Evolutionary conservation across 768 basidiomycete genomes (phyloP).

Genomic region (Tricholoma hemisulphureum): DNA sequence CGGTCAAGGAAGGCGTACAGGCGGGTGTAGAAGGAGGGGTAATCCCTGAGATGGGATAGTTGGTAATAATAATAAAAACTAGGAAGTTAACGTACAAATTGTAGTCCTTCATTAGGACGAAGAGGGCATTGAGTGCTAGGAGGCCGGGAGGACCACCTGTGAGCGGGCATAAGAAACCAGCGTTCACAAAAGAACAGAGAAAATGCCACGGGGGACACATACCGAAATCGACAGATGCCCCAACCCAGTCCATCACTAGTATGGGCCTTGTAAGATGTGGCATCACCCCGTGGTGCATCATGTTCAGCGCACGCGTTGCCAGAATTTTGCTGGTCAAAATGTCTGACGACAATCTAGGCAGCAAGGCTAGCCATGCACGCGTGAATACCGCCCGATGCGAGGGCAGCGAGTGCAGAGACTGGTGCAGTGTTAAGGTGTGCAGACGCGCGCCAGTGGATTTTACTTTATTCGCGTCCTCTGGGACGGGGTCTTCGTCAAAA

Average conservation of each 20-base stretch:
- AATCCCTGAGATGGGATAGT: slow-evolving; percentile 68
- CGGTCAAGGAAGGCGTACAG: slow-evolving; percentile 88
- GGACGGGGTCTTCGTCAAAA: slow-evolving; percentile 63
- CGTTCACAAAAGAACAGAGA: not conserved
- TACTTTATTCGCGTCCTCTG: slow-evolving; percentile 30
- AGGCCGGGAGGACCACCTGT: slow-evolving; percentile 82
- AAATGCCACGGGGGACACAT: slow-evolving; percentile 21
- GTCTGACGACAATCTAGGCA: slow-evolving; percentile 55
- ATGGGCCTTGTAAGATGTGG: slow-evolving; percentile 79
- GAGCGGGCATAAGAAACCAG: not conserved
- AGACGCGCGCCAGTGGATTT: slow-evolving; percentile 47
- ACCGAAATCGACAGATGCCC: slow-evolving; percentile 81
- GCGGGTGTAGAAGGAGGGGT: slow-evolving; percentile 91
- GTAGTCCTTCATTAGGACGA: slow-evolving; percentile 87
- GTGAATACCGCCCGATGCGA: slow-evolving; percentile 84
- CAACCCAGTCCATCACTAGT: slow-evolving; percentile 90
- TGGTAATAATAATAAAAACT: slow-evolving; percentile 4
- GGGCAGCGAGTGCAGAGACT: slow-evolving; percentile 70
- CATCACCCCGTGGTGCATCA: slow-evolving; percentile 81
- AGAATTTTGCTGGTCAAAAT: slow-evolving; percentile 37
- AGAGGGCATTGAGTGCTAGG: slow-evolving; percentile 87
- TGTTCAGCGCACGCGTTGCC: slow-evolving; percentile 60
- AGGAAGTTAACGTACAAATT: slow-evolving; percentile 66
- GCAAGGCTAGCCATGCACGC: slow-evolving; percentile 70
- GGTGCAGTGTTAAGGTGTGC: slow-evolving; percentile 68